Evolutionary conservation across 2,329 filamentous ascomycete species (phyloP), one percentile per base, ranked within the genome.

Genomic region (Fusarium kyushuense): DNA sequence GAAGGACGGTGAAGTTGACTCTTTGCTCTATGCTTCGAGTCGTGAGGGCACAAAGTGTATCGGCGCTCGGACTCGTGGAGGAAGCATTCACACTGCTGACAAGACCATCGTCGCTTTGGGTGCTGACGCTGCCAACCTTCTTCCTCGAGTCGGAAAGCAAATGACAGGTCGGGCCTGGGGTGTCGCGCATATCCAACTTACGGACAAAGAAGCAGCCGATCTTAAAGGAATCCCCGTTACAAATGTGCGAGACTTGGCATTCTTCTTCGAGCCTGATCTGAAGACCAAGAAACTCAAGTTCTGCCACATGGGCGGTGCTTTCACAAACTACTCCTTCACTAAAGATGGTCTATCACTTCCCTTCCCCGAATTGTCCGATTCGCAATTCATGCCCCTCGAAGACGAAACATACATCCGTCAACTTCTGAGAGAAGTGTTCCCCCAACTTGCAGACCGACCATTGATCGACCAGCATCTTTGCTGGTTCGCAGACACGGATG

Each of bases 401-500:
- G 65, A 67, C 19, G 65, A 67, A 23, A 41, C 43, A 0, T 16
- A 69, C 3, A 67, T 67, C 6, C 65, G 65, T 1, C 54, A 41
- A 33, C 59, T 67, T 4, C 45, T 67, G 4, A 48, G 19, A 3
- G 65, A 67, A 13, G 65, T 69, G 0, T 60, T 67, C 0, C 65
- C 65, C 0, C 65, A 69, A 2, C 12, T 69, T 0, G 55, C 65
- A 0, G 51, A 67, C 0, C 38, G 65, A 3, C 65, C 65, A n/a
- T 2, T 67, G 4, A 67, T 67, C 16, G 65, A 67, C 13, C 55
- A 51, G 4, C 65, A 67, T 42, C 30, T 67, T 1, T 67, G 65
- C 10, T 67, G 65, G 65, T 67, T 67, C 0, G 65, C 65, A 3
- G 65, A 67, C 3, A 67, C 65, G 1, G 65, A 67, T 45, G 65